Evolutionary conservation across 2,329 filamentous ascomycete genomes (phyloP).

Genomic region (Ciborinia camelliae): DNA sequence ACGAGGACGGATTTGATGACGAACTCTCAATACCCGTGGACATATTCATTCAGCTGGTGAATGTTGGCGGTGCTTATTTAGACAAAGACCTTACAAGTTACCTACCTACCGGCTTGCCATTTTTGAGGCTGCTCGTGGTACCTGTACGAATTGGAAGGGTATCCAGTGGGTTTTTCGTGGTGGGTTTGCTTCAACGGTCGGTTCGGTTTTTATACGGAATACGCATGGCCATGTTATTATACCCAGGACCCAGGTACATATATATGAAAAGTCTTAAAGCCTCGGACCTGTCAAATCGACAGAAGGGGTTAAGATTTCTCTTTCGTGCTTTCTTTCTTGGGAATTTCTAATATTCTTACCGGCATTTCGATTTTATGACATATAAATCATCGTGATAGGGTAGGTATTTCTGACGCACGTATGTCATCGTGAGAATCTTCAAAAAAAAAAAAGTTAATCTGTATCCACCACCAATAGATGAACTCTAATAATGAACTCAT

Average conservation of each 20-base stretch:
- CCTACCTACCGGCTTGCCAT: background rate
- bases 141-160: background rate
- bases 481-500: background rate
- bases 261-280: background rate
- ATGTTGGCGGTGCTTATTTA: slow-evolving; percentile 1
- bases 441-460: background rate
- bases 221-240: background rate
- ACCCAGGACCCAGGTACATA: too few relatives aligned
- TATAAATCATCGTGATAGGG: background rate
- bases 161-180: background rate
- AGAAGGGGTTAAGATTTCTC: background rate
- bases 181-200: slow-evolving; percentile 1
- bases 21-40: background rate
- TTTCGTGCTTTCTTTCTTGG: background rate
- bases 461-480: background rate
- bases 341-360: background rate
- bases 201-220: background rate
- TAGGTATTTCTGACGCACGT: background rate
- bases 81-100: background rate
- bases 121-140: too few relatives aligned
- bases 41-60: background rate
- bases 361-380: background rate
- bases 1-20: background rate
- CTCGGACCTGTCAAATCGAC: background rate
- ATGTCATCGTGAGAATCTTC: slow-evolving; percentile 1